phyloP scores from a whole-genome alignment of 805 yeast genomes.

The Lachancea meyersii region DNA sequence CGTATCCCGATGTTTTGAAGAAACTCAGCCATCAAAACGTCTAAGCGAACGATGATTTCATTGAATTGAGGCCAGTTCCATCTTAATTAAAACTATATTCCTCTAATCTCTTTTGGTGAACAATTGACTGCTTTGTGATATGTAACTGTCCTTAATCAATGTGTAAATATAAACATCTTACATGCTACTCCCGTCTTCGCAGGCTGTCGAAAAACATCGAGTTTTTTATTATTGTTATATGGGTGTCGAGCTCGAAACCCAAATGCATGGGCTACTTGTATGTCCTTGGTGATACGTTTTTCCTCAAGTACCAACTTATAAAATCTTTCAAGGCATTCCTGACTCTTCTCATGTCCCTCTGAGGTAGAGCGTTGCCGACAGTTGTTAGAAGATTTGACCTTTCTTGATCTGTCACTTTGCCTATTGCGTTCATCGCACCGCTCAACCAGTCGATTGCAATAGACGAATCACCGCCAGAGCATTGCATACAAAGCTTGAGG shows the following conservation, averaged over 20 bases:
- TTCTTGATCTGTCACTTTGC: conserved; percentile 63
- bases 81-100: background rate
- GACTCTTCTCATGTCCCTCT: conserved; percentile 67
- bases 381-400: conserved; percentile 53
- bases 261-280: conserved; percentile 19
- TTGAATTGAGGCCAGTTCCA: background rate
- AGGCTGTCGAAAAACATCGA: too few relatives aligned
- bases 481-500: conserved; percentile 47
- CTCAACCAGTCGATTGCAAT: conserved; percentile 52
- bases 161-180: background rate
- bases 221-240: too few relatives aligned
- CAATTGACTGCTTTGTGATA: background rate
- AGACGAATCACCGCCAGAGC: conserved; percentile 33
- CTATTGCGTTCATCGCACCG: conserved; percentile 46
- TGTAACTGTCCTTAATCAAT: background rate
- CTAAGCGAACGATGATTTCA: conserved; percentile 8
- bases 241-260: too few relatives aligned
- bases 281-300: conserved; percentile 51
- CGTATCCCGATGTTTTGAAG: conserved; percentile 63
- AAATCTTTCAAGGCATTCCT: conserved; percentile 70
- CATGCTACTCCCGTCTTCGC: background rate
- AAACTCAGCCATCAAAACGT: conserved; percentile 38
- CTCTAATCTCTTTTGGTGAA: background rate
- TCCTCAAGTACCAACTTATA: conserved; percentile 74
- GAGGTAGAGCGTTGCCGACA: conserved; percentile 52